Base-by-base conservation (phyloP, 2,329 filamentous ascomycete genomes). In the Ophiocordyceps camponoti-leonardi region DNA sequence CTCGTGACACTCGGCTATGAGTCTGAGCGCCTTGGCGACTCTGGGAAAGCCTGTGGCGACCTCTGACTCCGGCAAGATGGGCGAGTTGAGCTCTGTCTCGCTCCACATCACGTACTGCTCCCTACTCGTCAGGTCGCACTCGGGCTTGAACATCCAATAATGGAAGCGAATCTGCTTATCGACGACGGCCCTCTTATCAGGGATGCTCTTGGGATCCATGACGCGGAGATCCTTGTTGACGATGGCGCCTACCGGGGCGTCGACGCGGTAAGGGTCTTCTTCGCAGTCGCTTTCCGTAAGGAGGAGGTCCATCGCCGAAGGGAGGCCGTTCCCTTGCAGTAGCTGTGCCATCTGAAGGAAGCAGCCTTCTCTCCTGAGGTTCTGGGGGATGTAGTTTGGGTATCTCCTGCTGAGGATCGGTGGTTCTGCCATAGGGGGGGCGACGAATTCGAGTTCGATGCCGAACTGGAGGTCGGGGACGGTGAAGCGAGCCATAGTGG, bases 401-500 rank as follows among this genome's bases (percentile, higher is more conserved):
- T n/a, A 19, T 19, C 20, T 6, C 2, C n/a, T 7, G n/a, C 20
- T 39, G 35, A 39, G n/a, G 18, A 39, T 39, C 2, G n/a, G 6
- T 7, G 44, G 42, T 16, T 45, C n/a, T 6, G 33, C 35, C 11
- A 26, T 33, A 13, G 45, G 48, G 2, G 49, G 50, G 3, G 44
- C 33, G 43, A 50, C 40, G 39, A 52, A 52, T 35, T 52, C 49
- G 35, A 52, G 28, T 39, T 51, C 43, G 40, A 52, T 33, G 44
- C 48, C 51, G 41, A 52, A 47, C 30, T 49, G 47, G 16, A 50
- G n/a, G 2, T 39, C 10, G n/a, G 35, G 35, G 7, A 39, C 7
- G 31, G 13, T 6, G 16, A n/a, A 33, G 10, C 7, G 31, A 33
- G 16, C 12, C 13, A 33, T 2, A 2, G 13, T 33, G 13, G 5